phyloP scores from a whole-genome alignment of 306 rosid genomes.

The Ammopiptanthus mongolicus region DNA sequence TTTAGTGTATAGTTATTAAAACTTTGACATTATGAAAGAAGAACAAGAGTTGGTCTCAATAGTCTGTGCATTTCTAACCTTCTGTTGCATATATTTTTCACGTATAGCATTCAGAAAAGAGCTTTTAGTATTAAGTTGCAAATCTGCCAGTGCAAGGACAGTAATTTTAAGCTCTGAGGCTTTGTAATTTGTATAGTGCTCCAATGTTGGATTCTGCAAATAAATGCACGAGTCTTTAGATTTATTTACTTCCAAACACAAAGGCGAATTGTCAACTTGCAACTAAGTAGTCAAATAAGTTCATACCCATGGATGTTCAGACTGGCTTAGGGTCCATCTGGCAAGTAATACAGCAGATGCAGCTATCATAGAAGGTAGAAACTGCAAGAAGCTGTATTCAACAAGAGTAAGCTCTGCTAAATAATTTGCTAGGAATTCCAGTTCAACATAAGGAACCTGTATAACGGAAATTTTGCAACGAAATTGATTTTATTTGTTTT shows the following conservation, averaged over 20 bases:
- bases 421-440: constrained; percentile 78
- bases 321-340: constrained; percentile 74
- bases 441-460: constrained; percentile 57
- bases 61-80: constrained; percentile 39
- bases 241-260: neutral
- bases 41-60: neutral
- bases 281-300: neutral
- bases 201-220: constrained; percentile 70
- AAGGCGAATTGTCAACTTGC: neutral
- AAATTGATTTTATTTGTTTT: neutral
- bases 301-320: constrained; percentile 81
- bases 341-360: constrained; percentile 94
- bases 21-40: too few species aligned
- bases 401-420: constrained; percentile 78
- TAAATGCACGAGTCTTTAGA: constrained; percentile 11
- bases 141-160: constrained; percentile 63
- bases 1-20: too few species aligned
- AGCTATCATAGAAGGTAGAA: constrained; percentile 77
- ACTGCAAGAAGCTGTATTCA: constrained; percentile 66
- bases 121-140: constrained; percentile 59
- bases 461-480: neutral
- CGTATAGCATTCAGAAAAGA: constrained; percentile 59
- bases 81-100: constrained; percentile 68
- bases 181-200: constrained; percentile 73
- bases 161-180: constrained; percentile 55